phyloP scores from a whole-genome alignment of 2,329 filamentous ascomycete genomes.

The Talaromyces amestolkiae region DNA sequence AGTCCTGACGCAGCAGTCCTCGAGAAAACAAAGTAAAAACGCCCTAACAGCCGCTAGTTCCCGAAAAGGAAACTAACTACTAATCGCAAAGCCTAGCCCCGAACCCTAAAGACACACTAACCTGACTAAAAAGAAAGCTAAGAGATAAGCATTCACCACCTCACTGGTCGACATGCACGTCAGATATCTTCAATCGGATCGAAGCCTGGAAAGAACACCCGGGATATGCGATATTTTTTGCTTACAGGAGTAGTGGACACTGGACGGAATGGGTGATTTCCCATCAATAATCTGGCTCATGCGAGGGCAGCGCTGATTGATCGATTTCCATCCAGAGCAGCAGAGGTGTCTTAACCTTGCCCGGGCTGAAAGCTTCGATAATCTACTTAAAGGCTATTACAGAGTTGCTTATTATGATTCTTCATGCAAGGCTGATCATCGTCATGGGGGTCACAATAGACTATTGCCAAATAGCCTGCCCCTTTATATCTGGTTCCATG shows the following conservation, averaged over 20 bases:
- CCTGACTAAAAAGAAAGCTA: background rate
- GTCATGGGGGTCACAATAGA: background rate
- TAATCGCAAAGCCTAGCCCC: background rate
- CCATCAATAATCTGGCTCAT: background rate
- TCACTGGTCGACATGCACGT: conserved; percentile 5
- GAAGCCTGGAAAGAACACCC: background rate
- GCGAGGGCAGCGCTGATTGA: background rate
- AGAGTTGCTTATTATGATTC: background rate
- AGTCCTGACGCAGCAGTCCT: background rate
- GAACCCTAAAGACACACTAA: conserved; percentile 1
- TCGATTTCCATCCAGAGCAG: background rate
- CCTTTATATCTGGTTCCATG: background rate
- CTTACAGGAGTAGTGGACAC: background rate
- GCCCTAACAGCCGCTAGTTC: background rate
- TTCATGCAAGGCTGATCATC: conserved; percentile 12
- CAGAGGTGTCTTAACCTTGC: background rate
- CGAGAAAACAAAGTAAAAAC: background rate
- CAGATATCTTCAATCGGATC: conserved; percentile 1
- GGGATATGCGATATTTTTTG: background rate
- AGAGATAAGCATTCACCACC: conserved; percentile 11
- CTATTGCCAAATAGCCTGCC: conserved; percentile 10
- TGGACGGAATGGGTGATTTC: background rate
- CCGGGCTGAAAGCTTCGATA: background rate
- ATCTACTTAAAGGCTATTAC: background rate
- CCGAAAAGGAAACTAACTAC: conserved; percentile 3